phyloP scores from a whole-genome alignment of 352 stramenopile genomes.

The Phytophthora agathidicida region DNA sequence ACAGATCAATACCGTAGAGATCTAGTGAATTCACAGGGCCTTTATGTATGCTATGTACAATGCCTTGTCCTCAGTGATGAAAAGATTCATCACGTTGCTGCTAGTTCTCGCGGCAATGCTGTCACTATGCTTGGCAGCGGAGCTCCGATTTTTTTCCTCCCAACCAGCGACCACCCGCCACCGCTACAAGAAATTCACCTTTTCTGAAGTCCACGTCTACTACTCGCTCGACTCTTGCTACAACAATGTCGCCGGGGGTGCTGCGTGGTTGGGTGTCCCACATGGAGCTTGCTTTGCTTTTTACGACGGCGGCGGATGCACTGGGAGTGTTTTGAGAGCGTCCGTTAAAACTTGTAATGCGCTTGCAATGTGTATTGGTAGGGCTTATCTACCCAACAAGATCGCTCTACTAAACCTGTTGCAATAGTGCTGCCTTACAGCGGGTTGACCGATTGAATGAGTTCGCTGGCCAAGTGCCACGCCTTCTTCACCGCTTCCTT shows the following conservation, averaged over 20 bases:
- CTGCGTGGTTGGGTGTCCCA: constrained; percentile 2
- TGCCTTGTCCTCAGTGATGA: too few species aligned
- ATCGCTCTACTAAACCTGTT: too few species aligned
- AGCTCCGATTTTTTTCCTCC: neutral
- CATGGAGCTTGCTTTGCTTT: constrained; percentile 7
- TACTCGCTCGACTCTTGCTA: constrained; percentile 26
- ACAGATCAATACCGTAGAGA: too few species aligned
- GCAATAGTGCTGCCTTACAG: too few species aligned
- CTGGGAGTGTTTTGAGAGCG: neutral
- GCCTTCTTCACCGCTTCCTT: constrained; percentile 52
- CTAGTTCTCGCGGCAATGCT: too few species aligned
- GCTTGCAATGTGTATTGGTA: too few species aligned
- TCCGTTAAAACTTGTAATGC: too few species aligned
- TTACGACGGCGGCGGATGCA: constrained; percentile 13
- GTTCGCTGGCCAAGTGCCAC: constrained; percentile 52
- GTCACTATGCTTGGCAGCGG: neutral
- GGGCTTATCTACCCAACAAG: too few species aligned
- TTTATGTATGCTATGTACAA: too few species aligned
- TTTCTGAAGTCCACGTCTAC: constrained; percentile 15
- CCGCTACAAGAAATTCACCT: constrained; percentile 19
- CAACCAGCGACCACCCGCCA: neutral
- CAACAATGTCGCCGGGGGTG: constrained; percentile 14
- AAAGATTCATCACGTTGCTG: too few species aligned
- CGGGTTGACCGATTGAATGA: constrained; percentile 43
- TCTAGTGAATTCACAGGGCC: too few species aligned